phyloP scores from a whole-genome alignment of 331 rosid species.

The Pyrus hybrid region DNA sequence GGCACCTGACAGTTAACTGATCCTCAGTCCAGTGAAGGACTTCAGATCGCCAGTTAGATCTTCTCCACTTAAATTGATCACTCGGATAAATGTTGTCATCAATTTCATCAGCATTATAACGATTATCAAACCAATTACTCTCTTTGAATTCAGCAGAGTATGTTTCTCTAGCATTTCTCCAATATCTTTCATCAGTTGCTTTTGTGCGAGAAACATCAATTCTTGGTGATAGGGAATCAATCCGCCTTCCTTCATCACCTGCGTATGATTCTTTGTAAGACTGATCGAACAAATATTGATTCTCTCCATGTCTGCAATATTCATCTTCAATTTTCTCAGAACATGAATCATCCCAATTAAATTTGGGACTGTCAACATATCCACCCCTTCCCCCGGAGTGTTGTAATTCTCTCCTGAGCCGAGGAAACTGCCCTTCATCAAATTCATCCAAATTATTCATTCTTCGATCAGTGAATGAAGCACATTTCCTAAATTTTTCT shows the following conservation, averaged over 20 bases:
- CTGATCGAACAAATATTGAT: slow-evolving; percentile 14
- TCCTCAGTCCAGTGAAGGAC: slow-evolving; percentile 38
- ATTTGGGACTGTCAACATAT: slow-evolving; percentile 11
- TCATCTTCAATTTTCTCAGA: slow-evolving; percentile 31
- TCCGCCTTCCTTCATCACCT: slow-evolving; percentile 2
- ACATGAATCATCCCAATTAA: slow-evolving; percentile 25
- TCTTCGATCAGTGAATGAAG: slow-evolving; percentile 22
- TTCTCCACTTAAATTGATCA: slow-evolving; percentile 19
- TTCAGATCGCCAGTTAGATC: slow-evolving; percentile 24
- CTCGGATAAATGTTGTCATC: slow-evolving; percentile 29
- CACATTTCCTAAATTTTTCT: slow-evolving; percentile 18
- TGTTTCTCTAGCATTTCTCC: slow-evolving; percentile 14
- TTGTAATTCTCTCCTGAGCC: slow-evolving; percentile 19
- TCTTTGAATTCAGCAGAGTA: slow-evolving; percentile 16
- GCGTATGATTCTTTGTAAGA: slow-evolving; percentile 17
- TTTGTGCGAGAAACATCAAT: slow-evolving; percentile 16
- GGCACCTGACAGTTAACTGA: slow-evolving; percentile 26
- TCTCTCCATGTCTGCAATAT: slow-evolving; percentile 12
- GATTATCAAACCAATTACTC: slow-evolving; percentile 21
- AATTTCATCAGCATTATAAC: slow-evolving; percentile 21
- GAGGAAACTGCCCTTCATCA: slow-evolving; percentile 23
- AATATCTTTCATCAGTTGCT: slow-evolving; percentile 21
- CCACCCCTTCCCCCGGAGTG: slow-evolving; percentile 27
- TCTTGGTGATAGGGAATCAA: slow-evolving; percentile 18
- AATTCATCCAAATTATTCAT: slow-evolving; percentile 19